Base-by-base conservation (phyloP, 2,329 filamentous ascomycete genomes). In the Chrysoporthe deuterocubensis region DNA sequence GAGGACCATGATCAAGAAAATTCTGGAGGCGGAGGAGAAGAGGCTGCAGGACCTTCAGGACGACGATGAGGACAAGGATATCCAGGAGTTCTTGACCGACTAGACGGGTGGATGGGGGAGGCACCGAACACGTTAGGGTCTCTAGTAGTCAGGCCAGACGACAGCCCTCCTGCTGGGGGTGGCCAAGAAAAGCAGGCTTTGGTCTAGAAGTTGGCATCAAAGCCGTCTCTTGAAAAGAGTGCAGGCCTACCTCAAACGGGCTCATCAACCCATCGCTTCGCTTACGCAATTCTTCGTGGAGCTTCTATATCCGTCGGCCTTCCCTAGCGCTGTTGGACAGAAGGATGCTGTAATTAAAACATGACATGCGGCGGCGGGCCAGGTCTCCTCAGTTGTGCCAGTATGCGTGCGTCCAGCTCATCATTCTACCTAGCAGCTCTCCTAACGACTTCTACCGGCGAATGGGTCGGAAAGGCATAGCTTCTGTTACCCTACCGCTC, bases 11-110 rank as follows among this genome's bases (percentile, higher is more conserved):
- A 81, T 92, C 69, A 89, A 88, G 82, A 85, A 88, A 75, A 76
- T 91, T 74, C 78, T 92, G 70, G 88, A 89, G 73, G 85, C 83
- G 60, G 83, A 88, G 72, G 90, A 92, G 79, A 82, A 87, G 79
- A 78, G 80, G 74, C 78, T 87, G 72, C 81, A 84, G 71, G 84
- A 87, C 73, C 76, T 81, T 62, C 78, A 81, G 69, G 88, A 90
- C 72, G 87, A 90, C 68, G 84, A 92, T 71, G 88, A 90, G 69
- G 90, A 93, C 77, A 90, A 91, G 79, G 90, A 94, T 76, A 90
- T 94, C 72, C 86, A 89, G 75, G 89, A 94, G 78, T 88, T 90
- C 73, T 78, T 94, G 76, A 83, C 87, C 73, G 84, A 88, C 75
- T 85, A 79, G 58, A 21, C 48, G n/a, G 42, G 34, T 42, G 59